phyloP scores from a whole-genome alignment of 768 basidiomycete genomes.

The Coprinopsis sp. region DNA sequence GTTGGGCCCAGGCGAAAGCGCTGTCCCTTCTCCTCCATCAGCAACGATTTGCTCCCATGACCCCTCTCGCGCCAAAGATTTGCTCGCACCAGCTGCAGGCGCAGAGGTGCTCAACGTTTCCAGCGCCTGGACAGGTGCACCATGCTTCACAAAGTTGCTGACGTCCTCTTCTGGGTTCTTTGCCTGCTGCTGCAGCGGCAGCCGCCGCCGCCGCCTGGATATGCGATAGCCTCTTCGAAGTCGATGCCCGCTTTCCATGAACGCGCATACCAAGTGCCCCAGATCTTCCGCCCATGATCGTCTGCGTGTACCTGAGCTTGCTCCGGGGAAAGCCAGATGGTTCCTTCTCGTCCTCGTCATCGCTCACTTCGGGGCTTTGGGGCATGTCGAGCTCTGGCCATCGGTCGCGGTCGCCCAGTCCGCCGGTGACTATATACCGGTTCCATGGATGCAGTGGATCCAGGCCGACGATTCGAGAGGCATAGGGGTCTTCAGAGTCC shows the following conservation, averaged over 20 bases:
- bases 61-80: too few species aligned
- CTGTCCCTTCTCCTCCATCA: constrained; percentile 10
- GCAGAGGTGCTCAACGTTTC: constrained; percentile 27
- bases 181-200: constrained; percentile 13
- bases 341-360: constrained; percentile 54
- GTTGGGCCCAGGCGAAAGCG: constrained; percentile 27
- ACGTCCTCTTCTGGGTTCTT: constrained; percentile 19
- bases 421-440: constrained; percentile 76
- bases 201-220: constrained; percentile 20
- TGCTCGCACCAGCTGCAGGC: constrained; percentile 21
- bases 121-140: constrained; percentile 27
- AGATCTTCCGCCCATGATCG: constrained; percentile 74
- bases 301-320: constrained; percentile 78
- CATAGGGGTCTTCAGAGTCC: constrained; percentile 83
- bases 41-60: constrained; percentile 13
- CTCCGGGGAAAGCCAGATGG: constrained; percentile 48
- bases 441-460: constrained; percentile 75
- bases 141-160: constrained; percentile 30
- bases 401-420: constrained; percentile 69
- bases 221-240: constrained; percentile 46
- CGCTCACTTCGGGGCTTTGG: constrained; percentile 65
- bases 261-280: constrained; percentile 79
- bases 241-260: constrained; percentile 53
- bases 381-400: constrained; percentile 85
- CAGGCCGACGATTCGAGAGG: constrained; percentile 73